A percentile compares a stretch with the other conserved stretches of the same genome.
Conservation (phyloP, 106 monocot species). For the Dendrobium huoshanense region DNA sequence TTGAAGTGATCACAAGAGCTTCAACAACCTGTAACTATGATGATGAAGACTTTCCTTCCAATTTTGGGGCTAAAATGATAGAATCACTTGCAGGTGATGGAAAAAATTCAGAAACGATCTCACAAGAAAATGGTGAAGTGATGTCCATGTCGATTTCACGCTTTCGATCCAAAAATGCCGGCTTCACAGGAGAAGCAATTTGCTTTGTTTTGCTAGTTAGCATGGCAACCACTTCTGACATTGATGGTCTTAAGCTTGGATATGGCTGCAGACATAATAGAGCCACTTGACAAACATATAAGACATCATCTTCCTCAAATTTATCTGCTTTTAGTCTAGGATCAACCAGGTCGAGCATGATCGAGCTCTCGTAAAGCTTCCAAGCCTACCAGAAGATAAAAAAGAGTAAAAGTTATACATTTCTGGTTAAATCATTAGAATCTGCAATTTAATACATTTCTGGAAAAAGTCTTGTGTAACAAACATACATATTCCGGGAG, state of each 20-base stretch:
- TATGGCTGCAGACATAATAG: constrained; percentile 39
- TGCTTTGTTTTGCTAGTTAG: constrained; percentile 24
- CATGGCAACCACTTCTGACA: constrained; percentile 50
- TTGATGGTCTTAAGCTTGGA: constrained; percentile 39
- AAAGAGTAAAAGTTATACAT: not conserved
- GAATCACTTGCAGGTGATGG: constrained; percentile 3
- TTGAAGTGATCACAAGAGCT: not conserved
- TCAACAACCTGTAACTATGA: not conserved
- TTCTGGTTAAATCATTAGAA: not conserved
- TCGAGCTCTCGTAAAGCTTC: constrained; percentile 46
- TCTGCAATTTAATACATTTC: not conserved
- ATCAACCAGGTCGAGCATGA: constrained; percentile 34
- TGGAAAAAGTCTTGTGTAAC: not conserved
- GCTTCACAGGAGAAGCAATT: constrained; percentile 30
- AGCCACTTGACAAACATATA: constrained; percentile 32
- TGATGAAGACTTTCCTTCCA: not conserved
- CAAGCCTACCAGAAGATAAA: constrained; percentile 30
- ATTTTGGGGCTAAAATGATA: not conserved
- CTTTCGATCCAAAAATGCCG: constrained; percentile 30
- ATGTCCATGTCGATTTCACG: constrained; percentile 1
- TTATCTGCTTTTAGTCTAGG: constrained; percentile 26
- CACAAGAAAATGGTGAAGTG: constrained; percentile 8
- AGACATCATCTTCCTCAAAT: constrained; percentile 23
- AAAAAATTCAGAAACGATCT: constrained; percentile 11
- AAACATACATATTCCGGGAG: constrained; percentile 51